These are phyloP conservation scores for Knoxdaviesia capensis DNA, from an alignment of 2,329 filamentous ascomycete genomes.

Conservation along the genomic window DNA sequence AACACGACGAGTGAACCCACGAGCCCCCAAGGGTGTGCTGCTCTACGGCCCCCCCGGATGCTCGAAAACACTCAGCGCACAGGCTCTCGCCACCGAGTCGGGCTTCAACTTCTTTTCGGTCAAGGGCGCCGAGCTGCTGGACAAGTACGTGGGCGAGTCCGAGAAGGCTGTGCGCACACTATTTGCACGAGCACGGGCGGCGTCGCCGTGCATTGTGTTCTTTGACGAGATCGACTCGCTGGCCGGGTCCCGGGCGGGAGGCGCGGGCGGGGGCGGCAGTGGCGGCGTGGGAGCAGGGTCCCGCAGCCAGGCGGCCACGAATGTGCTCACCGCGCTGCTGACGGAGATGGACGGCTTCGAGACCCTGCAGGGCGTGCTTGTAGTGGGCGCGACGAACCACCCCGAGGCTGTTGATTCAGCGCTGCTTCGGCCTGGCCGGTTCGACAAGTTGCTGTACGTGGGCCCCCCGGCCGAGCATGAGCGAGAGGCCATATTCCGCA, in stretches of 20 bases:
- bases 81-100: constrained; percentile 77
- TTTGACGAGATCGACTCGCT: constrained; percentile 37
- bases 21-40: constrained; percentile 61
- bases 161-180: constrained; percentile 71
- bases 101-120: constrained; percentile 88
- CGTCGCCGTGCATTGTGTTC: constrained; percentile 72
- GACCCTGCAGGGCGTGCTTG: constrained; percentile 59
- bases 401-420: constrained; percentile 75
- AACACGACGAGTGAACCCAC: constrained; percentile 19
- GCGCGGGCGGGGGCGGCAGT: constrained; percentile 22
- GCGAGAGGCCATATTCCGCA: constrained; percentile 54
- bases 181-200: constrained; percentile 69
- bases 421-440: constrained; percentile 64
- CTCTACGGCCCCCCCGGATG: constrained; percentile 87
- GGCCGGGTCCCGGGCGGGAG: constrained; percentile 42
- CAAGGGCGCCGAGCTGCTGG: constrained; percentile 81
- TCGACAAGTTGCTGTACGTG: constrained; percentile 73
- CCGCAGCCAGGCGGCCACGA: constrained; percentile 33
- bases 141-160: constrained; percentile 94
- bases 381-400: constrained; percentile 81
- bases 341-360: constrained; percentile 97
- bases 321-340: constrained; percentile 73
- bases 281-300: constrained; percentile 5
- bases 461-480: constrained; percentile 57
- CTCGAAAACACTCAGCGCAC: constrained; percentile 82